Conservation (phyloP, 352 stramenopile genomes). For the Globisporangium recalcitrans region DNA sequence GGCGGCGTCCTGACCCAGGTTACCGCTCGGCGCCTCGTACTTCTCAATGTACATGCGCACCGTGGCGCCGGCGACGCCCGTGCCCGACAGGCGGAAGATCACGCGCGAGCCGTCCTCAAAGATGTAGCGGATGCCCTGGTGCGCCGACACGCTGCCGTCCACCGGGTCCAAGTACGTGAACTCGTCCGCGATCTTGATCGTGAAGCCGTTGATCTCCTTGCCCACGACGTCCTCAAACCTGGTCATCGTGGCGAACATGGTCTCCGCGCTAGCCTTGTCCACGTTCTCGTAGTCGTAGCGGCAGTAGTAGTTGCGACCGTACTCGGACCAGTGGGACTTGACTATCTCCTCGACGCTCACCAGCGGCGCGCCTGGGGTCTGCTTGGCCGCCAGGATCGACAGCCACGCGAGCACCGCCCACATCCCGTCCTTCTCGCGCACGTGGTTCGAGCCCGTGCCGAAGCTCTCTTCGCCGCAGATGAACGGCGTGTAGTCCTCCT, state of each 20-base stretch:
- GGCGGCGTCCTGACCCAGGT: conserved; percentile 75
- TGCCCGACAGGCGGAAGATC: conserved; percentile 98
- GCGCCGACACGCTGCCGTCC: conserved; percentile 92
- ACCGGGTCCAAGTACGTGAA: conserved; percentile 99
- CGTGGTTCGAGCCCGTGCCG: conserved; percentile 98
- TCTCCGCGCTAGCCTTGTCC: conserved; percentile 80
- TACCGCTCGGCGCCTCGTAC: conserved; percentile 90
- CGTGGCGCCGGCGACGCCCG: conserved; percentile 94
- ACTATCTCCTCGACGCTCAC: conserved; percentile 97
- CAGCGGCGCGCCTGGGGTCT: conserved; percentile 83
- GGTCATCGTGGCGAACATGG: conserved; percentile 70
- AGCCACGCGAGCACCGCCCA: conserved; percentile 98
- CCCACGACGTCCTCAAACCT: conserved; percentile 65
- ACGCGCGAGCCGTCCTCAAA: conserved; percentile 94
- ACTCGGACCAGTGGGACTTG: conserved; percentile 94
- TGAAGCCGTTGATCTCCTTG: conserved; percentile 75
- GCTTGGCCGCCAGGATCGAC: conserved; percentile 94
- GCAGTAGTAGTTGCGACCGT: conserved; percentile 98
- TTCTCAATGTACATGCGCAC: conserved; percentile 99
- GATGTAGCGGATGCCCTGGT: conserved; percentile 96
- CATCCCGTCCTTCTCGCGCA: conserved; percentile 99
- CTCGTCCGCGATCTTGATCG: conserved; percentile 90
- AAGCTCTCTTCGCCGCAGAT: conserved; percentile 99
- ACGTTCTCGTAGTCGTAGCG: conserved; percentile 99
- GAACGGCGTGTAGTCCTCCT: conserved; percentile 97